These are phyloP conservation scores for Aspergillus arachidicola DNA, from an alignment of 2,329 filamentous ascomycete species.

Conservation along the genomic window DNA sequence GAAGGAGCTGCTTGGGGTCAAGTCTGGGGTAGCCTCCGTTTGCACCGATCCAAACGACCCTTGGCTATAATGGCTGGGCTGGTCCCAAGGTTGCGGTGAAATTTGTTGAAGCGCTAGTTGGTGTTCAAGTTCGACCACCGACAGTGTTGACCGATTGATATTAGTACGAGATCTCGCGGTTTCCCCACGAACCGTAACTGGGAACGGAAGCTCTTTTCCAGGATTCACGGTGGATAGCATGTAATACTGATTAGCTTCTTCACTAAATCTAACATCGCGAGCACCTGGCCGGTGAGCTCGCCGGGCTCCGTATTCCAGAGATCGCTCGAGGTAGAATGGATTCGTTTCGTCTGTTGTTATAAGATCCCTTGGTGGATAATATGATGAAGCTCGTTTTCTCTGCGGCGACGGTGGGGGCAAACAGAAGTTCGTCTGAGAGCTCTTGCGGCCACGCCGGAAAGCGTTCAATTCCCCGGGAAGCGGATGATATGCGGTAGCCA, in stretches of 20 bases:
- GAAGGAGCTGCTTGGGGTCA: conserved; percentile 44
- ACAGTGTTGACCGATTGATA: conserved; percentile 33
- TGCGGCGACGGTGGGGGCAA: conserved; percentile 30
- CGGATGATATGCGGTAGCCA: conserved; percentile 39
- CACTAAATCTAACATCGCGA: conserved; percentile 36
- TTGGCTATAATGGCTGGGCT: conserved; percentile 32
- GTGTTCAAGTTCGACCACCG: conserved; percentile 35
- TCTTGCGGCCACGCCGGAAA: conserved; percentile 33
- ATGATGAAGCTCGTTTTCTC: conserved; percentile 36
- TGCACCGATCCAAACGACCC: conserved; percentile 38
- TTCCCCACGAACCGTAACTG: conserved; percentile 15
- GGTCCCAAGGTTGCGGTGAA: conserved; percentile 18
- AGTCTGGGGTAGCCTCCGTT: conserved; percentile 37
- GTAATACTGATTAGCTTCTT: conserved; percentile 35
- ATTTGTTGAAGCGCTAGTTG: conserved; percentile 32
- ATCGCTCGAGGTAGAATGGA: conserved; percentile 44
- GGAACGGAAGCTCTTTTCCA: conserved; percentile 18
- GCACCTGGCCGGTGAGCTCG: conserved; percentile 27
- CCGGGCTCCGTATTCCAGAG: conserved; percentile 32
- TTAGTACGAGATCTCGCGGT: conserved; percentile 17
- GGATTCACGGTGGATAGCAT: conserved; percentile 30
- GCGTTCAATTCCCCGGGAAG: conserved; percentile 38
- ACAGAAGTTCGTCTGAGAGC: conserved; percentile 35
- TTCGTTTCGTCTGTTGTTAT: conserved; percentile 38
- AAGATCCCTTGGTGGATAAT: conserved; percentile 29